phyloP scores from a whole-genome alignment of 208 protist species.

The Trypanosomatidae sp. region DNA sequence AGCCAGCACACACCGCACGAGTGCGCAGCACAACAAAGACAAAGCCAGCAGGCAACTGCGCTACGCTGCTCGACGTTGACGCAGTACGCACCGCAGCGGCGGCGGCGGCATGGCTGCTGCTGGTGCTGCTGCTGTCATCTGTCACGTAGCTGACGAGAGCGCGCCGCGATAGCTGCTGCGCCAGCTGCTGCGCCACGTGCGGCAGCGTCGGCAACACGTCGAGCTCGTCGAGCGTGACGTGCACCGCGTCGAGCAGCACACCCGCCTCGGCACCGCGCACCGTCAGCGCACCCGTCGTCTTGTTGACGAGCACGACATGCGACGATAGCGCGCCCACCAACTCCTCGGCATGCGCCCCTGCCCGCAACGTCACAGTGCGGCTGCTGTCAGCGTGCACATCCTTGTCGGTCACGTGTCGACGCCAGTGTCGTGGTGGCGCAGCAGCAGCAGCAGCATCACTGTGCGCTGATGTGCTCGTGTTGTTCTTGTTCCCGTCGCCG shows the following conservation, averaged over 20 bases:
- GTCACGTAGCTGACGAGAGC: neutral
- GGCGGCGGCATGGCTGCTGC: neutral
- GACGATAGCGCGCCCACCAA: neutral
- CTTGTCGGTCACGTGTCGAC: no score
- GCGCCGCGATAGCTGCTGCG: neutral
- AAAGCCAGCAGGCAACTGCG: slow-evolving; percentile 2
- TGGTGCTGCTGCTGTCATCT: neutral
- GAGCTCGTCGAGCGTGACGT: no score
- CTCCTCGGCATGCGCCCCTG: neutral
- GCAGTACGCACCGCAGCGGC: no score
- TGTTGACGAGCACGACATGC: neutral
- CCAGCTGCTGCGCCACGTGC: no score
- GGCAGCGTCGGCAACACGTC: no score
- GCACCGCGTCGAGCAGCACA: no score
- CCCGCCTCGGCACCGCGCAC: neutral
- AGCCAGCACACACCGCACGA: slow-evolving; percentile 7
- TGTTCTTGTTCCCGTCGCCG: no score
- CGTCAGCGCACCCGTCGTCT: neutral
- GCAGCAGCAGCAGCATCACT: no score
- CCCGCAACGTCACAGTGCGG: neutral
- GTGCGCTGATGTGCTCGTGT: no score
- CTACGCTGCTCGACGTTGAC: no score
- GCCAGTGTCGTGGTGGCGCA: neutral
- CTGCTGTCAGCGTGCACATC: neutral
- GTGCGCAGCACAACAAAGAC: slow-evolving; percentile 6